Conservation (phyloP, 371 early-diverging fungal genomes). For the Catenaria anguillulae region DNA sequence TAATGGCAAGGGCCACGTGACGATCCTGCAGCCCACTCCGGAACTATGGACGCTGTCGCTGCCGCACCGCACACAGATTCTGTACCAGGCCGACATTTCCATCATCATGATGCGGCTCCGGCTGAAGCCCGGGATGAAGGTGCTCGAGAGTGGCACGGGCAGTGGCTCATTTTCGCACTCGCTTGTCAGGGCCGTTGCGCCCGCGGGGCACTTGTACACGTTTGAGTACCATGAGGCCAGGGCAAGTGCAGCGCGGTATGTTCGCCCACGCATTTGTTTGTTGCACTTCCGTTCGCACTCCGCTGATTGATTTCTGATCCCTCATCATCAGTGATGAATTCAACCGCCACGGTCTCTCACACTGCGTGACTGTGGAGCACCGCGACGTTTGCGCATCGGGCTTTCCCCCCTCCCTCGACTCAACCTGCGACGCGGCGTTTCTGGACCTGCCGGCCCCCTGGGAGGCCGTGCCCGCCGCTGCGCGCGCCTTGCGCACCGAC, state of each 20-base stretch:
- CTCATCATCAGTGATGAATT: conserved; percentile 46
- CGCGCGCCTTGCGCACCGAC: conserved; percentile 52
- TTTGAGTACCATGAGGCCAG: conserved; percentile 87
- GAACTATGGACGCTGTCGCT: conserved; percentile 85
- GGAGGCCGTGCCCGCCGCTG: conserved; percentile 75
- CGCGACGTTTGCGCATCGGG: conserved; percentile 86
- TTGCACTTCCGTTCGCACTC: neutral
- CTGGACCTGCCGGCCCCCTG: conserved; percentile 94
- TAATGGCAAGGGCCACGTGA: conserved; percentile 64
- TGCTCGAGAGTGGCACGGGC: conserved; percentile 85
- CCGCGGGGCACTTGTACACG: conserved; percentile 71
- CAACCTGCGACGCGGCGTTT: conserved; percentile 57
- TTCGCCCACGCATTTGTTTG: neutral
- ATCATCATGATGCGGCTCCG: conserved; percentile 64
- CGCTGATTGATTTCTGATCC: neutral
- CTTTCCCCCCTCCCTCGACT: conserved; percentile 41
- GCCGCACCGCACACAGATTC: conserved; percentile 91
- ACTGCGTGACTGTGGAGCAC: conserved; percentile 48
- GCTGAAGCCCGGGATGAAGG: conserved; percentile 63
- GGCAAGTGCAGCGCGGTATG: conserved; percentile 16
- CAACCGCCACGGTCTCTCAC: conserved; percentile 49
- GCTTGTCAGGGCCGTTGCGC: conserved; percentile 70
- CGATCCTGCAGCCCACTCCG: conserved; percentile 80
- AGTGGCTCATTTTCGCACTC: conserved; percentile 92
- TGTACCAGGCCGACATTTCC: conserved; percentile 85